Evolutionary conservation across 192 early-diverging fungal genomes (phyloP).

Genomic region (Linnemannia exigua): DNA sequence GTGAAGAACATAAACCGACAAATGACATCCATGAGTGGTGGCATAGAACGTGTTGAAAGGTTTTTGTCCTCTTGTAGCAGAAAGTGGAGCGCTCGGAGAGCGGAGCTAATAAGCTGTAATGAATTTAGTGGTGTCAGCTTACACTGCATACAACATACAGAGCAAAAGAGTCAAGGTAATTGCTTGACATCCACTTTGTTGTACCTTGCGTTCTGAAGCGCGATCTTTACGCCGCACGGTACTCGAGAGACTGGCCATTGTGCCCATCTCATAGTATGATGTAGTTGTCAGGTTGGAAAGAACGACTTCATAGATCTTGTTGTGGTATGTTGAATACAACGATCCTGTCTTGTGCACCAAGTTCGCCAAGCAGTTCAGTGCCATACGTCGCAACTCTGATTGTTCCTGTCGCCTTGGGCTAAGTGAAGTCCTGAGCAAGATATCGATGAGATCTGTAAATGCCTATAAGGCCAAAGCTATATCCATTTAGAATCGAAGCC

Average conservation of each 20-base stretch:
- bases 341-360: constrained; percentile 70
- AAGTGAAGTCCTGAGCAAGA: constrained; percentile 33
- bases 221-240: constrained; percentile 19
- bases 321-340: constrained; percentile 62
- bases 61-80: constrained; percentile 63
- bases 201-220: constrained; percentile 47
- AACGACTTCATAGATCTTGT: constrained; percentile 64
- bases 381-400: constrained; percentile 68
- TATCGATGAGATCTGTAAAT: constrained; percentile 34
- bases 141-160: background rate
- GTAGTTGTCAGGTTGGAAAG: constrained; percentile 58
- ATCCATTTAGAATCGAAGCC: background rate
- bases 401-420: constrained; percentile 29
- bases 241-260: background rate
- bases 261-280: constrained; percentile 11
- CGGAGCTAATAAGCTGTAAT: constrained; percentile 64
- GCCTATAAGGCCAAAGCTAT: constrained; percentile 29
- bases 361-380: constrained; percentile 79
- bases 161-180: background rate
- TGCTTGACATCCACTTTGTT: background rate
- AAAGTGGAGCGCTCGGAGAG: constrained; percentile 69
- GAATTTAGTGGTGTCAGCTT: background rate
- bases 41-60: constrained; percentile 56
- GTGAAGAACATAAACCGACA: constrained; percentile 65
- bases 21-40: constrained; percentile 63